Evolutionary conservation across 1,284 basidiomycete species (phyloP), one percentile per base, ranked within the genome.

Genomic region (Inonotus obliquus): DNA sequence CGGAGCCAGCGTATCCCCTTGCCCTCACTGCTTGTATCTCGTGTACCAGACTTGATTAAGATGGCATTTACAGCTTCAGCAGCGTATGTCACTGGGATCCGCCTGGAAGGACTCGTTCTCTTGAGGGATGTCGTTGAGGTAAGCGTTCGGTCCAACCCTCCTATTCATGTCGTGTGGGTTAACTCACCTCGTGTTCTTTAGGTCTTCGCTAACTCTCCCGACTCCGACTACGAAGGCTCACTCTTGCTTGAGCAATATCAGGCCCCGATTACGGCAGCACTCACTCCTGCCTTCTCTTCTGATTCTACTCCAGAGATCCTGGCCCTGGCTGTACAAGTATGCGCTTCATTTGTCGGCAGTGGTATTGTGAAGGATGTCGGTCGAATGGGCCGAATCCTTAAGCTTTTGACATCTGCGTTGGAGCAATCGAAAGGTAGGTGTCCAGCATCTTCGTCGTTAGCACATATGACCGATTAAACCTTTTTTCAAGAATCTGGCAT

Each of bases 51-150:
- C 74, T 77, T 99, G 57, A 97, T 99, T 75, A 93, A 86, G 74
- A 97, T 98, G 88, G 96, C 97, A 0, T 99, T 99, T 73, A 96
- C 92, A 6, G 96, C 97, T 0, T 96, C 94, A 35, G 94, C 96
- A 0, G 94, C 97, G 1, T 90, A 95, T 71, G 95, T 98, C 51
- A 94, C 92, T 32, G 94, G 97, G 70, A 97, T 99, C 65, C 85
- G 97, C 32, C 76, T 98, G n/a, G 91, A 95, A 71, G 97, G 97
- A 1, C 76, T 99, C 25, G 81, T 91, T 7, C 92, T 99, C 2
- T 76, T 99, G 37, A 82, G 87, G 37, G 96, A 98, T 71, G 93
- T 99, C 39, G 94, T 99, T 64, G 86, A 96, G 79, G 94, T 92
- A 69, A 60, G 65, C 19, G 39, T 0, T 7, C 29, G 57, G n/a